Evolutionary conservation across 2,329 filamentous ascomycete genomes (phyloP), one percentile per base, ranked within the genome.

Genomic region (Hymenoscyphus albidus): DNA sequence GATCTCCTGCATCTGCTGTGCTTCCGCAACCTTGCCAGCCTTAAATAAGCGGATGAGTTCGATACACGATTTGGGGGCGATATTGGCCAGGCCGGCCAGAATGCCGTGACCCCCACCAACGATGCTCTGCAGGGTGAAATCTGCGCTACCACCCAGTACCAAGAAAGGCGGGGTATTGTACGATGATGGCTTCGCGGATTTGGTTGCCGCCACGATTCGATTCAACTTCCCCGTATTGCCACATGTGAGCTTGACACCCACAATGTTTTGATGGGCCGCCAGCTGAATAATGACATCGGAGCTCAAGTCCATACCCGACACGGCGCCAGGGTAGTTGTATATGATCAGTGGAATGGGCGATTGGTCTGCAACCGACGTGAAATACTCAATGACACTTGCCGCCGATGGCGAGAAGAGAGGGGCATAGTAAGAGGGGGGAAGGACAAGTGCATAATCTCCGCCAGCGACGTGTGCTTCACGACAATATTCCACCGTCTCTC

Each of bases 241-340:
- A 76, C 92, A 96, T 51, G 92, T 96, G 81, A 97, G 95, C 78
- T 96, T 96, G 64, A 92, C 93, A 67, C 92, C 92, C 69, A 92
- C 81, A 72, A 97, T 92, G 80, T 96, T 96, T 70, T 88, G 86
- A 78, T 96, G 92, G 74, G 86, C 80, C 54, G 89, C 89, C 58
- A 96, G 86, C 76, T 84, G 84, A 79, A 95, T 92, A 74, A 96
- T 86, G 68, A 93, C 82, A 76, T 96, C 92, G 67, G 90, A 93
- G 80, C 93, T 91, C 84, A 96, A 88, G 77, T 96, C 92, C 76
- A 96, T 89, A 63, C 92, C 92, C 10, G 91, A 85, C 9, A 95
- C 92, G 59, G 91, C 92, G 62, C 91, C 92, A 0, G 92, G 93
- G 80, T 95, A 96, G 82, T 96, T 96, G 84, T 96, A 96, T 61